Percentiles rank a stretch among this genome's conserved stretches.
Conservation (phyloP, 139 green algal genomes). For the Chlorella sp. region DNA sequence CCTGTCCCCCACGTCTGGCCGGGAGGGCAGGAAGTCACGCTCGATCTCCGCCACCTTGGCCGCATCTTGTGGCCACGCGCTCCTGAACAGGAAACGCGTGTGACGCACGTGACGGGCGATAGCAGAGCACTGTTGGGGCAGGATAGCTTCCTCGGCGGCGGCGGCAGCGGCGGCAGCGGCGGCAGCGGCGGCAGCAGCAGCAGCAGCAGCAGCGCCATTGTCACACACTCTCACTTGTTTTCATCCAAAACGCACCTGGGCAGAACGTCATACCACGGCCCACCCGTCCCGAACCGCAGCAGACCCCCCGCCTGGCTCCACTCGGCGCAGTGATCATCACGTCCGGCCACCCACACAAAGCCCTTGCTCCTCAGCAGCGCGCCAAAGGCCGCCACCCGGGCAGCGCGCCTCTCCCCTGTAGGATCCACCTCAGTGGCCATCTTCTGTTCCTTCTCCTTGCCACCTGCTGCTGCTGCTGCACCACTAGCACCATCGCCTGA, state of each 20-base stretch:
- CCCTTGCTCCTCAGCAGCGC: slow-evolving; percentile 68
- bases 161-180: no score
- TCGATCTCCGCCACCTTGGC: slow-evolving; percentile 27
- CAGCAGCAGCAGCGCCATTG: no score
- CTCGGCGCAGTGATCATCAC: slow-evolving; percentile 51
- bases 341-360: slow-evolving; percentile 60
- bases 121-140: no score
- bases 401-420: background rate
- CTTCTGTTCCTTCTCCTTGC: no score
- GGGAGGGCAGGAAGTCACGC: slow-evolving; percentile 12
- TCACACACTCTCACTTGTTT: no score
- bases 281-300: slow-evolving; percentile 49
- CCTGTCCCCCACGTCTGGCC: slow-evolving; percentile 13
- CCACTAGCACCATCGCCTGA: no score
- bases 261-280: slow-evolving; percentile 66
- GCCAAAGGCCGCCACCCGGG: slow-evolving; percentile 21
- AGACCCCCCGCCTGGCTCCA: slow-evolving; percentile 62
- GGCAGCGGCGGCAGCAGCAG: no score
- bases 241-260: slow-evolving; percentile 28
- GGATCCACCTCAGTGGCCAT: background rate
- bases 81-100: slow-evolving; percentile 11
- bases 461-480: background rate
- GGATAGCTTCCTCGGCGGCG: no score
- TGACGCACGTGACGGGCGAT: no score
- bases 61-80: slow-evolving; percentile 41